Percentiles rank a stretch among this genome's conserved stretches.
phyloP scores from a whole-genome alignment of 768 basidiomycete species.

The Tylopilus balloui region DNA sequence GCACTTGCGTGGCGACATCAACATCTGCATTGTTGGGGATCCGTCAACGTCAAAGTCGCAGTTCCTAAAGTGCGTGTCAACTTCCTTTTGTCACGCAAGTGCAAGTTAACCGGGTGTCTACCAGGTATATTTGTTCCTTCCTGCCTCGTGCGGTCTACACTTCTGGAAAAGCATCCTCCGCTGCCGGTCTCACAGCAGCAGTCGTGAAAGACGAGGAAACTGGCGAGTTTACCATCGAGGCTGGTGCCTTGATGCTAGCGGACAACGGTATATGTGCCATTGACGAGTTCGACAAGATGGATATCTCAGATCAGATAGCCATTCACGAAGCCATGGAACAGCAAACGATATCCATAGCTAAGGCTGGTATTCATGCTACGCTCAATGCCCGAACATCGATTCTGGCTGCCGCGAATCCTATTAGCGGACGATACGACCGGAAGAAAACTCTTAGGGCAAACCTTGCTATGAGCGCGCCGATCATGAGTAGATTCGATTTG shows the following conservation, averaged over 20 bases:
- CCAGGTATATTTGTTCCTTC: conserved; percentile 95
- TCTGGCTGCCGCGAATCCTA: conserved; percentile 94
- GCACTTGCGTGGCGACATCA: conserved; percentile 97
- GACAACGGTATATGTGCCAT: conserved; percentile 99
- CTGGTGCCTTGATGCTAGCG: conserved; percentile 97
- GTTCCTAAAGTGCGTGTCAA: conserved; percentile 80
- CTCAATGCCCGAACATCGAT: conserved; percentile 97
- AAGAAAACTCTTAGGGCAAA: conserved; percentile 90
- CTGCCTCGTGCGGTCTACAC: conserved; percentile 97
- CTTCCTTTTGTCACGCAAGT: neutral
- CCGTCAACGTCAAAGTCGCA: conserved; percentile 98
- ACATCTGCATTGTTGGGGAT: conserved; percentile 97
- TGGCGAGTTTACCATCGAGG: conserved; percentile 99
- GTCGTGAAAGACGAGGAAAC: conserved; percentile 99
- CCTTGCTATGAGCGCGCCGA: conserved; percentile 95
- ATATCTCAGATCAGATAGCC: conserved; percentile 95
- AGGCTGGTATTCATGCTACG: conserved; percentile 98
- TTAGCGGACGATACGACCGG: conserved; percentile 95
- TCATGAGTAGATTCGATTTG: conserved; percentile 97
- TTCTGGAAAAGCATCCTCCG: conserved; percentile 98
- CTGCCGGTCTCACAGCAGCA: conserved; percentile 96
- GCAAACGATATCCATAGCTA: conserved; percentile 98
- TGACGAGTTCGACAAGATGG: conserved; percentile 99
- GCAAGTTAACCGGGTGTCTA: neutral
- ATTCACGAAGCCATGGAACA: conserved; percentile 99